These are phyloP conservation scores for Fusarium continuum DNA, from an alignment of 2,329 filamentous ascomycete genomes.

Conservation along the genomic window DNA sequence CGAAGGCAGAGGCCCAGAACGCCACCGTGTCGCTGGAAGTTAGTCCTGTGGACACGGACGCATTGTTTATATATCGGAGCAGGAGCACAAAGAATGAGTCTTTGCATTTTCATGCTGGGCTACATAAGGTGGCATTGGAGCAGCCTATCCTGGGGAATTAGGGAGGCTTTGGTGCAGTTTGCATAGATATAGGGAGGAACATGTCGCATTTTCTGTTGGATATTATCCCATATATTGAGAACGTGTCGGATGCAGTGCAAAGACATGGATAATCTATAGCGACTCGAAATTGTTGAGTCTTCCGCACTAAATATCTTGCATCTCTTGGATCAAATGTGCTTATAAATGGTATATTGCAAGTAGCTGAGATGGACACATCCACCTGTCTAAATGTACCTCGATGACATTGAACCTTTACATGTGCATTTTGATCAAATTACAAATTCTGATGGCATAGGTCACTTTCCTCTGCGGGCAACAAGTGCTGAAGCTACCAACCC, in stretches of 20 bases:
- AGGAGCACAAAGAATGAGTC: conserved; percentile 26
- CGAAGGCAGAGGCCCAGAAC: conserved; percentile 6
- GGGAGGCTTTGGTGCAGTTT: conserved; percentile 33
- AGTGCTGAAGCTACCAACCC: conserved; percentile 38
- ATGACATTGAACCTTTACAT: not conserved
- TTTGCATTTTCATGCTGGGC: conserved; percentile 23
- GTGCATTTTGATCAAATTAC: not conserved
- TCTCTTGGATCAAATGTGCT: too few relatives aligned
- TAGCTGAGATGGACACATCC: not conserved
- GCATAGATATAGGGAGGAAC: conserved; percentile 34
- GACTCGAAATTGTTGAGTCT: conserved; percentile 3
- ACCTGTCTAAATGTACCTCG: not conserved
- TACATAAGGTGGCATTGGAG: conserved; percentile 3
- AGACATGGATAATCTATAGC: conserved; percentile 17
- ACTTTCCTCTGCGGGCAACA: conserved; percentile 1
- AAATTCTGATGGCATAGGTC: not conserved
- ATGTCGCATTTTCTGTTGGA: conserved; percentile 30
- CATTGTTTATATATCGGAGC: conserved; percentile 16
- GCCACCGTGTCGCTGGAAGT: conserved; percentile 2
- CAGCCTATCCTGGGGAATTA: not conserved
- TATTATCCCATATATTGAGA: not conserved
- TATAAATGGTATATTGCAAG: not conserved
- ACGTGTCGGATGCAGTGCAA: conserved; percentile 16
- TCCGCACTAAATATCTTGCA: too few relatives aligned
- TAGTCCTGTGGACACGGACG: conserved; percentile 16